Evolutionary conservation across 2,329 filamentous ascomycete species (phyloP), one percentile per base, ranked within the genome.

Genomic region (Arthrobotrys sinensis): DNA sequence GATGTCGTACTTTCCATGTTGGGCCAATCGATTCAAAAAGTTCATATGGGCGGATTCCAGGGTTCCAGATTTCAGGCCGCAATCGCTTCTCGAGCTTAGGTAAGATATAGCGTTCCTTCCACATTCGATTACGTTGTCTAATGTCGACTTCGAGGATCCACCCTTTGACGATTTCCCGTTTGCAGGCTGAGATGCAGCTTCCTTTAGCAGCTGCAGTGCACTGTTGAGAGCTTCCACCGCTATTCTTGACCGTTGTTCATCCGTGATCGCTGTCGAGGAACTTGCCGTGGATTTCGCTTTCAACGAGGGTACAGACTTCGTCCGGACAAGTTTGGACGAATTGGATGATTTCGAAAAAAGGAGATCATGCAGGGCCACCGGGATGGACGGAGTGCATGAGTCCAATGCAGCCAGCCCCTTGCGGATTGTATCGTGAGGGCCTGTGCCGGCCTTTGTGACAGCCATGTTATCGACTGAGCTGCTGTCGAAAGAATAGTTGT

Each of bases 171-270:
- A 19, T 67, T 77, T 77, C 5, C 66, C 60, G 40, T 38, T 77
- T 19, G 24, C 24, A 14, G 66, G 46, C 11, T 57, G 38, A 6
- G 71, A 14, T 10, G 60, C 43, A 10, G 60, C 73, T 55, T 77
- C 73, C 36, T 77, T 77, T 24, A 77, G 66, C 10, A 77, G 52
- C 16, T 77, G 73, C 16, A 77, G 21, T 1, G 67, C 57, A 55
- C 46, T 77, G 32, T 77, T 77, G 14, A 77, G 43, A 12, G 66
- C 45, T 45, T 77, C 73, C 11, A 77, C 52, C n/a, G 73, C 73
- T 67, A 77, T 77, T 52, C 73, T 70, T n/a, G 73, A 70, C 28
- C 57, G 38, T 34, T 77, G 73, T 34, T 77, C 73, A 36, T 77
- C 73, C 14, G 73, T 77, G 32, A 66, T 36, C 16, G 66, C 32